These are phyloP conservation scores for Amphibolis antarctica DNA, from an alignment of 106 monocot species.

Conservation along the genomic window DNA sequence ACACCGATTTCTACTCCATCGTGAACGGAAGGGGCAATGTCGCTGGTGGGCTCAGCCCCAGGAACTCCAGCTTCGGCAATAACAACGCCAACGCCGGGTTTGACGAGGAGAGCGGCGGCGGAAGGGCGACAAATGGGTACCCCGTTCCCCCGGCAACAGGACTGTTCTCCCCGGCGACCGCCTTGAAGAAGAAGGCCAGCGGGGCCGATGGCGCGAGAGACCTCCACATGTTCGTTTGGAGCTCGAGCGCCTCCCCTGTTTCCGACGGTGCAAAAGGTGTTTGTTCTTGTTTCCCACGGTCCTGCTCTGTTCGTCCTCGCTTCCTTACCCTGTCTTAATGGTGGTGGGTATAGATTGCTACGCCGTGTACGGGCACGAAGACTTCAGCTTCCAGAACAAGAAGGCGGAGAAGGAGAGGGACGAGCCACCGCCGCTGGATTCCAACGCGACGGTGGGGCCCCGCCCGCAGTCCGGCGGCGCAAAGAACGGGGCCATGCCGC, in stretches of 20 bases:
- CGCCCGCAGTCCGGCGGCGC: slow-evolving; percentile 7
- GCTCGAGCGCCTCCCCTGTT: slow-evolving; percentile 29
- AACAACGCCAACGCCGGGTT: neutral
- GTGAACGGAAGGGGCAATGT: slow-evolving; percentile 3
- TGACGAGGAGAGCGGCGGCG: slow-evolving; percentile 15
- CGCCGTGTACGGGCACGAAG: slow-evolving; percentile 18
- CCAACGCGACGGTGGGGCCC: slow-evolving; percentile 25
- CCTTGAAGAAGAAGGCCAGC: slow-evolving; percentile 7
- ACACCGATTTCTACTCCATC: slow-evolving; percentile 21
- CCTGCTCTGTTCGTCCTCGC: neutral
- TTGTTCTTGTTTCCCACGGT: neutral
- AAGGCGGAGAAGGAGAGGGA: slow-evolving; percentile 8
- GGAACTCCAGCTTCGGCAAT: slow-evolving; percentile 18
- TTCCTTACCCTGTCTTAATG: neutral
- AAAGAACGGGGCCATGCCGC: slow-evolving; percentile 22
- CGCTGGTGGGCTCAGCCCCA: slow-evolving; percentile 6
- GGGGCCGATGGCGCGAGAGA: slow-evolving; percentile 14
- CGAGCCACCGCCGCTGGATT: slow-evolving; percentile 17
- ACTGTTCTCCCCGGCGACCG: slow-evolving; percentile 7
- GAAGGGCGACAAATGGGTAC: neutral
- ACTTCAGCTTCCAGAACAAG: slow-evolving; percentile 34
- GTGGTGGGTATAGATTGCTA: slow-evolving; percentile 7
- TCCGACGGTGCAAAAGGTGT: slow-evolving; percentile 11
- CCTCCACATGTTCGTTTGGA: slow-evolving; percentile 32
- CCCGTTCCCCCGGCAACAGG: neutral